Percentiles rank a stretch among this genome's conserved stretches.
phyloP scores from a whole-genome alignment of 169 alveolate species.

The Cryptosporidium baileyi region DNA sequence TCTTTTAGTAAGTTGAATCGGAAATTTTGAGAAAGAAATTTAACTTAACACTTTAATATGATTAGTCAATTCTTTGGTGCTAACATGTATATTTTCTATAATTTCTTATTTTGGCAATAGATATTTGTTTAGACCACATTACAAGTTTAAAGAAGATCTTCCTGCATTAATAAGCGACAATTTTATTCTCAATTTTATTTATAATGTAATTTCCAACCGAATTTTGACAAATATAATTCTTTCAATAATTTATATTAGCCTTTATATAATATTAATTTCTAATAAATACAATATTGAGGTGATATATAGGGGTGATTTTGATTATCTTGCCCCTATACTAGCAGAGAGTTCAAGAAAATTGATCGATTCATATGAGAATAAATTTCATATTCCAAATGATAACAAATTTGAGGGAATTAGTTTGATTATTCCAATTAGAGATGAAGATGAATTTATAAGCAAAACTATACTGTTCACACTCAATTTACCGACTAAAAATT shows the following conservation, averaged over 20 bases:
- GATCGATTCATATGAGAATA: conserved; percentile 7
- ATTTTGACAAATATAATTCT: background rate
- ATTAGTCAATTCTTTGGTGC: background rate
- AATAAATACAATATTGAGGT: background rate
- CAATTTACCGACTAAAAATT: conserved; percentile 24
- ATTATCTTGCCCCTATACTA: background rate
- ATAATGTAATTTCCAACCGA: background rate
- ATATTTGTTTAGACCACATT: background rate
- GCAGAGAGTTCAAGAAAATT: background rate
- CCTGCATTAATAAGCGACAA: background rate
- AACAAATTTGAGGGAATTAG: conserved; percentile 39
- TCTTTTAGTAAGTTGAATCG: conserved; percentile 16
- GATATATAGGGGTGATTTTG: conserved; percentile 30
- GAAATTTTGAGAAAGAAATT: background rate
- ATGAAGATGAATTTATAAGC: conserved; percentile 73
- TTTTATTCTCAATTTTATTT: background rate
- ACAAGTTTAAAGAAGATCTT: conserved; percentile 9
- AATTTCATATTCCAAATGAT: background rate
- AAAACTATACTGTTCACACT: conserved; percentile 72
- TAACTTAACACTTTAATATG: background rate
- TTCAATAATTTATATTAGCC: background rate
- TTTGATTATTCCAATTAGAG: conserved; percentile 74
- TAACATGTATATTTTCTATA: background rate
- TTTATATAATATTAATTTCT: background rate
- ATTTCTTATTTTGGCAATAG: conserved; percentile 7